A percentile compares a stretch with the other conserved stretches of the same genome.
These are phyloP conservation scores for Exophiala dermatitidis DNA, from an alignment of 2,329 filamentous ascomycete genomes.

Conservation along the genomic window DNA sequence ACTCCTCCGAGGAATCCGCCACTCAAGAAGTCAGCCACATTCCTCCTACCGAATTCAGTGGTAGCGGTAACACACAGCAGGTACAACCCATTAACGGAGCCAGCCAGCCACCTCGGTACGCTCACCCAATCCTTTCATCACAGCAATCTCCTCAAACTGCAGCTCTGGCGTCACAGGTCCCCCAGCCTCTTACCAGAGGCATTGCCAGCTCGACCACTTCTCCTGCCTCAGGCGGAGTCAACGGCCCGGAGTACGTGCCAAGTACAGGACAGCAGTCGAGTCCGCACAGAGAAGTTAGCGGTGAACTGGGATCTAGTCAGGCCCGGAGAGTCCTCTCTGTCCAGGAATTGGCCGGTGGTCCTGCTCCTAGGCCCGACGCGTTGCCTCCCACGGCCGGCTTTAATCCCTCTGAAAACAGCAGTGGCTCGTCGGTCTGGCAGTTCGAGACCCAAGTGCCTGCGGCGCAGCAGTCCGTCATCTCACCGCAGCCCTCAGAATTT, in stretches of 20 bases:
- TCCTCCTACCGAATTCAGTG: background rate
- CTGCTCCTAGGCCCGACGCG: background rate
- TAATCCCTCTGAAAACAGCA: background rate
- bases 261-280: constrained; percentile 2
- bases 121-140: background rate
- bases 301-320: background rate
- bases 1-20: background rate
- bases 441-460: constrained; percentile 1
- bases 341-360: background rate
- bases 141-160: background rate
- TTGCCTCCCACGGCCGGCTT: background rate
- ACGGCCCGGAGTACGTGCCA: constrained; percentile 5
- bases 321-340: background rate
- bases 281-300: background rate
- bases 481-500: background rate
- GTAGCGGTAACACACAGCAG: background rate
- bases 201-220: background rate
- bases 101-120: background rate
- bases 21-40: background rate
- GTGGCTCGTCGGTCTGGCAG: background rate
- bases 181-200: background rate
- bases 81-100: background rate
- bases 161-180: background rate
- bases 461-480: background rate
- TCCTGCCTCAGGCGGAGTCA: background rate